Conservation (phyloP, 257 asterid genomes). For the Orobanche coerulescens region DNA sequence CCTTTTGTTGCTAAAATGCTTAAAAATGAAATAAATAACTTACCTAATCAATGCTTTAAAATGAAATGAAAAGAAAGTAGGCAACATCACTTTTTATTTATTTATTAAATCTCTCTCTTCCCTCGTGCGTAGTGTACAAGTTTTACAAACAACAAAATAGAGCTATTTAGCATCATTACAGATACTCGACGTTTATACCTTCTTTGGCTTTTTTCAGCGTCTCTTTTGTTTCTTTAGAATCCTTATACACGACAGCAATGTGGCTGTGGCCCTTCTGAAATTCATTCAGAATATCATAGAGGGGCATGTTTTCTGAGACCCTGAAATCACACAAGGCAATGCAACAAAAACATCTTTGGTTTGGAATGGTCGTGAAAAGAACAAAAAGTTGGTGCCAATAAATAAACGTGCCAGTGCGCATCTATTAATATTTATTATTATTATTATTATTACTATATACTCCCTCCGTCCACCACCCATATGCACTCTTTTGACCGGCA, state of each 20-base stretch:
- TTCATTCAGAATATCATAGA: slow-evolving; percentile 89
- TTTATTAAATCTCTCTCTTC: too few species aligned
- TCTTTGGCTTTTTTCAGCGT: slow-evolving; percentile 44
- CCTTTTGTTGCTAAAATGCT: background rate
- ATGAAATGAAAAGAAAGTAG: too few species aligned
- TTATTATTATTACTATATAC: too few species aligned
- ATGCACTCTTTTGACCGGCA: too few species aligned
- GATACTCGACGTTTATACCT: slow-evolving; percentile 24
- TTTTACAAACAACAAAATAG: background rate
- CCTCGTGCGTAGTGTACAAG: too few species aligned
- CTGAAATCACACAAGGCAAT: slow-evolving; percentile 34
- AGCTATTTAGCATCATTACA: background rate
- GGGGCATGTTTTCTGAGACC: slow-evolving; percentile 91
- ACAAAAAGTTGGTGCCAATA: background rate
- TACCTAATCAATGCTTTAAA: too few species aligned
- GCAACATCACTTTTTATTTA: too few species aligned
- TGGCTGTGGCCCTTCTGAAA: slow-evolving; percentile 99
- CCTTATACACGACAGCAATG: slow-evolving; percentile 82
- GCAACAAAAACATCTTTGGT: slow-evolving; percentile 5
- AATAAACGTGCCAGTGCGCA: background rate
- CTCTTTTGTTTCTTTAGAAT: slow-evolving; percentile 58
- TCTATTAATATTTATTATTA: too few species aligned
- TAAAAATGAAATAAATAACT: background rate
- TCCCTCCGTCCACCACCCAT: too few species aligned
- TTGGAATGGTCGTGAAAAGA: background rate